A percentile compares a stretch with the other conserved stretches of the same genome.
phyloP scores from a whole-genome alignment of 164 flowering plant species.

The Litsea cubeba region DNA sequence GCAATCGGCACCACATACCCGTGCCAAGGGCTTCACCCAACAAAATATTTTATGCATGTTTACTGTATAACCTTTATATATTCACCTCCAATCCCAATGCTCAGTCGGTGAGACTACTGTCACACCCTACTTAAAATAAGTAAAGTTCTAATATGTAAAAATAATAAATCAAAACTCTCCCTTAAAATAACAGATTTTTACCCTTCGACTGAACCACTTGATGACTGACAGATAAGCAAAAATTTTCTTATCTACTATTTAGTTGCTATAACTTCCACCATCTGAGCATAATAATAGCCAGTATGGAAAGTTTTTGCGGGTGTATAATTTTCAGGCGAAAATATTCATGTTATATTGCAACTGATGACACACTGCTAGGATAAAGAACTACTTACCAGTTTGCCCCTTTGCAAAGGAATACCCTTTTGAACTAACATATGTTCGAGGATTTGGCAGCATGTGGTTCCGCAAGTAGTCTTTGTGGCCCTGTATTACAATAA shows the following conservation, averaged over 20 bases:
- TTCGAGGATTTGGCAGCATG: conserved; percentile 72
- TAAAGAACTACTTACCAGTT: conserved; percentile 46
- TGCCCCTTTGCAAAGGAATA: conserved; percentile 60
- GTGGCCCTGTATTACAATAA: conserved; percentile 44
- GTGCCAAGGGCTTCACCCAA: no score
- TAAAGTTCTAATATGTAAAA: no score
- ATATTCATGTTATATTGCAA: neutral
- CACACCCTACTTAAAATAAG: no score
- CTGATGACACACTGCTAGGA: neutral
- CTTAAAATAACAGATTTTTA: neutral
- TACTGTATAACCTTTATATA: no score
- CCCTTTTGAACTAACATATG: conserved; percentile 58
- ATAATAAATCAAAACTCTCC: neutral
- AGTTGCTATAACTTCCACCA: neutral
- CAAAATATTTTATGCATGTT: no score
- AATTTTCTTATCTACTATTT: neutral
- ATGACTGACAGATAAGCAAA: neutral
- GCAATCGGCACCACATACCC: no score
- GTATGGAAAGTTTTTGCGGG: neutral
- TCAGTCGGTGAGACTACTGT: no score
- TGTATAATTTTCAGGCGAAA: neutral
- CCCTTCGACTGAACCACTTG: neutral
- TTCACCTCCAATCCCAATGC: no score
- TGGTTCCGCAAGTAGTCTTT: conserved; percentile 80
- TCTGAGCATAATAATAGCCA: neutral